Evolutionary conservation across 1,139 yeast genomes (phyloP).

Genomic region (Arxiozyma bovina): DNA sequence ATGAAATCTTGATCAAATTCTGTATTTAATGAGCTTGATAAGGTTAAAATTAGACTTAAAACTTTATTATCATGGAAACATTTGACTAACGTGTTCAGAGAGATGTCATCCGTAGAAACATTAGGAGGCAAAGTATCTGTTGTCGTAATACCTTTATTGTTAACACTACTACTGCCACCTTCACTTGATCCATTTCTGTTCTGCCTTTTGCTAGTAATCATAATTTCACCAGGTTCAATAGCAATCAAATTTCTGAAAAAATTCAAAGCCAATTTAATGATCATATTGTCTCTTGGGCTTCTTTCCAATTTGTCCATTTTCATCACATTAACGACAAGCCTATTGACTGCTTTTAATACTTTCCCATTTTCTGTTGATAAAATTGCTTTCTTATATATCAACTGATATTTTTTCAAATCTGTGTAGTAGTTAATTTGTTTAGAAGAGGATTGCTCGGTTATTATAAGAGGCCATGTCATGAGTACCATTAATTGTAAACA

Average conservation of each 20-base stretch:
- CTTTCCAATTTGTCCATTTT: slow-evolving; percentile 47
- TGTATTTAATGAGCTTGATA: slow-evolving; percentile 54
- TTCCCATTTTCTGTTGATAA: slow-evolving; percentile 51
- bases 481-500: slow-evolving; percentile 74
- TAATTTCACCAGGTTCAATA: slow-evolving; percentile 59
- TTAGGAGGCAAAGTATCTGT: slow-evolving; percentile 45
- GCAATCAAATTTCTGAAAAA: slow-evolving; percentile 68
- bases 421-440: slow-evolving; percentile 51
- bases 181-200: neutral
- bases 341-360: slow-evolving; percentile 58
- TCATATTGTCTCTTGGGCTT: slow-evolving; percentile 61
- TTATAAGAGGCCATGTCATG: slow-evolving; percentile 76
- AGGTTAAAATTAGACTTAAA: slow-evolving; percentile 57
- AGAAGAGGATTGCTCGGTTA: slow-evolving; percentile 41
- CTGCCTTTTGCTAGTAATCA: slow-evolving; percentile 37
- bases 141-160: slow-evolving; percentile 28
- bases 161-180: slow-evolving; percentile 6
- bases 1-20: slow-evolving; percentile 57
- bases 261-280: slow-evolving; percentile 61
- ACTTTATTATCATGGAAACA: slow-evolving; percentile 64
- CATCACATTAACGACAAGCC: slow-evolving; percentile 62
- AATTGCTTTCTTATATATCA: slow-evolving; percentile 61
- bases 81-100: slow-evolving; percentile 47
- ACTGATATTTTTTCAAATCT: slow-evolving; percentile 57
- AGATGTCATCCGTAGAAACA: slow-evolving; percentile 56